These are phyloP conservation scores for Populus simonii DNA, from an alignment of 345 rosid species.

Conservation along the genomic window DNA sequence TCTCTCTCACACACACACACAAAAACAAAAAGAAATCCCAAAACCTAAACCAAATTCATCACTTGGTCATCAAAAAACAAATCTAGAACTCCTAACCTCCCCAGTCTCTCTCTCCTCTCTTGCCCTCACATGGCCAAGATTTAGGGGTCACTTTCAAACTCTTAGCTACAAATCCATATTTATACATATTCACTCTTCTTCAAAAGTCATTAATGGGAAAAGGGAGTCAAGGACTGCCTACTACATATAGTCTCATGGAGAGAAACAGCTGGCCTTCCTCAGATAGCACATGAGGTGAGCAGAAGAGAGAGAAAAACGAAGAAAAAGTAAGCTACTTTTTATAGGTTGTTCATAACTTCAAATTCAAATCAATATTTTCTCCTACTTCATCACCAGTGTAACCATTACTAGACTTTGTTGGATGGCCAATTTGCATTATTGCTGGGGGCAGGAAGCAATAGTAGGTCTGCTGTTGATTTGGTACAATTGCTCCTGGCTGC, in stretches of 20 bases:
- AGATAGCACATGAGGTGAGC: not conserved
- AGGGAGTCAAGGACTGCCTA: no score
- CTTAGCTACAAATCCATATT: no score
- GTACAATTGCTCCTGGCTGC: slow-evolving; percentile 9
- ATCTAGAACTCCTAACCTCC: not conserved
- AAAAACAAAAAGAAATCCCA: no score
- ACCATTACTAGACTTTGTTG: slow-evolving; percentile 7
- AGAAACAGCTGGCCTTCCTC: not conserved
- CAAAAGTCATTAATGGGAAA: no score
- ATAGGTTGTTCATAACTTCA: slow-evolving; percentile 33
- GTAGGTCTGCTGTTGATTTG: slow-evolving; percentile 15
- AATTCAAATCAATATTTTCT: slow-evolving; percentile 49
- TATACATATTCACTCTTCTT: no score
- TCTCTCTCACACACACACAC: no score
- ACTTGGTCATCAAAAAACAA: not conserved
- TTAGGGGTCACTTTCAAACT: no score
- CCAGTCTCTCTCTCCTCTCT: not conserved
- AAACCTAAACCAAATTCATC: no score
- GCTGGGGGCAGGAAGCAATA: slow-evolving; percentile 45
- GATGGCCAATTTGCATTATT: slow-evolving; percentile 21
- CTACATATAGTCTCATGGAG: no score
- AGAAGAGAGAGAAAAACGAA: not conserved
- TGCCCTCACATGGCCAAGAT: not conserved
- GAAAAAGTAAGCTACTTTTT: not conserved
- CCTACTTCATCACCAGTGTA: slow-evolving; percentile 27